Evolutionary conservation across 1,284 basidiomycete species (phyloP), one percentile per base, ranked within the genome.

Genomic region (Boletus smithii): DNA sequence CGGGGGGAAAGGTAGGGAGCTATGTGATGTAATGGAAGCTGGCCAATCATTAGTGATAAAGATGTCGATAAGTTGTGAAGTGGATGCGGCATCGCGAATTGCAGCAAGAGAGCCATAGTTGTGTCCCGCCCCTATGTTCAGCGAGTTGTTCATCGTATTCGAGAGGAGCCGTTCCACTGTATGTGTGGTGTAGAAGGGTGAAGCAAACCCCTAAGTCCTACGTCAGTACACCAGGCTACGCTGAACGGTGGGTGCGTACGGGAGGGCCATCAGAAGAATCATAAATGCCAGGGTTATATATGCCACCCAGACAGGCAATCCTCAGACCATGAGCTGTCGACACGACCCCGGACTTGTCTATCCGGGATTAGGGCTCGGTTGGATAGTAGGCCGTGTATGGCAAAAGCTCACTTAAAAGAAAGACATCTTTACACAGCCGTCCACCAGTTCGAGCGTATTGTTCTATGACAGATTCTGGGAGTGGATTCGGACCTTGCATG

Each of bases 21-120:
- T 88, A 48, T 85, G 75, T 6, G 80, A 73, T 1, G 83, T 74
- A 49, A 95, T 78, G 20, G 77, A 73, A 5, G 83, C 71, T 4
- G 94, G 91, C 79, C 88, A 90, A 17, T 77, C 73, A 53, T 91
- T 84, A n/a, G 83, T 85, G 42, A 95, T 73, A 38, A 97, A 75
- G 44, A 97, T 81, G 66, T 97, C 94, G 46, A 95, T 69, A 43
- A 84, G 73, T 46, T 83, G 78, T 11, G 86, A 81, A 47, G 81
- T 62, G 14, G 80, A 69, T 10, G 79, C 67, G 10, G 76, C 66
- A 4, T 85, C 77, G 47, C 78, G 75, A 47, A 88, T 87, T 5
- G 84, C 70, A 5, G 88, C 79, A 32, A 91, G 77, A 20, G 86
- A 86, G 5, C 74, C 70, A 55, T 84, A 86, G 54, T 67, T 79